These are phyloP conservation scores for Didymella keratinophila DNA, from an alignment of 2,329 filamentous ascomycete species.

Conservation along the genomic window DNA sequence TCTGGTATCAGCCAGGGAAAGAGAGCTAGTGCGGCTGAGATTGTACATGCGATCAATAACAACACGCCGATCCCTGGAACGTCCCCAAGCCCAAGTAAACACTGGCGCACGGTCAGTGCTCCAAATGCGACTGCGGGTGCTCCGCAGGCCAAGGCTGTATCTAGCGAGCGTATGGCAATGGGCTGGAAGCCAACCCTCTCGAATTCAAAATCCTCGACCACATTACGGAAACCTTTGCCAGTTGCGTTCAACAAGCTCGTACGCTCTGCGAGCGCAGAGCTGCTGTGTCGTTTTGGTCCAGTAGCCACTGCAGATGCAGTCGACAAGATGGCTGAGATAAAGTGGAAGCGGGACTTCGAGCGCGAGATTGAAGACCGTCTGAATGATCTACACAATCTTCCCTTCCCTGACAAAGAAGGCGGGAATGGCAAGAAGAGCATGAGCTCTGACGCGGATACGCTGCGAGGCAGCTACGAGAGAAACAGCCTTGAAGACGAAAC, in stretches of 20 bases:
- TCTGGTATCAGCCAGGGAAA: slow-evolving; percentile 20
- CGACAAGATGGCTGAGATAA: slow-evolving; percentile 9
- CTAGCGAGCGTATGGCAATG: slow-evolving; percentile 21
- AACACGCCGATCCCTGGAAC: slow-evolving; percentile 31
- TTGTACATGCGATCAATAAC: slow-evolving; percentile 37
- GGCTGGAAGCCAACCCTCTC: slow-evolving; percentile 27
- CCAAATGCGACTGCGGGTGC: slow-evolving; percentile 16
- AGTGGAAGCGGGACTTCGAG: slow-evolving; percentile 25
- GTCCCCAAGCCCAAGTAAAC: slow-evolving; percentile 3
- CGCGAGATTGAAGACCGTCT: slow-evolving; percentile 23
- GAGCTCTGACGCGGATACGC: slow-evolving; percentile 9
- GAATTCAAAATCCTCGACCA: not conserved
- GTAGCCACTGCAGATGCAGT: slow-evolving; percentile 17
- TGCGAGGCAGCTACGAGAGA: slow-evolving; percentile 8
- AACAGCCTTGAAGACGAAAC: slow-evolving; percentile 10
- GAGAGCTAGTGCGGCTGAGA: slow-evolving; percentile 26
- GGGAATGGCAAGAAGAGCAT: not conserved
- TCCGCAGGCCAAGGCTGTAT: not conserved
- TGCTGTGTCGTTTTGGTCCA: slow-evolving; percentile 25
- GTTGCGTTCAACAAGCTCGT: slow-evolving; percentile 3
- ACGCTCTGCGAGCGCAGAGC: slow-evolving; percentile 24
- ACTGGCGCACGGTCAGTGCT: slow-evolving; percentile 27
- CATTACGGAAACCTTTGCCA: not conserved
- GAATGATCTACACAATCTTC: slow-evolving; percentile 14
- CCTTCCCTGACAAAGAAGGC: slow-evolving; percentile 4